Evolutionary conservation across 176 grass and related monocot species (phyloP).

Genomic region (Luzula sylvatica): DNA sequence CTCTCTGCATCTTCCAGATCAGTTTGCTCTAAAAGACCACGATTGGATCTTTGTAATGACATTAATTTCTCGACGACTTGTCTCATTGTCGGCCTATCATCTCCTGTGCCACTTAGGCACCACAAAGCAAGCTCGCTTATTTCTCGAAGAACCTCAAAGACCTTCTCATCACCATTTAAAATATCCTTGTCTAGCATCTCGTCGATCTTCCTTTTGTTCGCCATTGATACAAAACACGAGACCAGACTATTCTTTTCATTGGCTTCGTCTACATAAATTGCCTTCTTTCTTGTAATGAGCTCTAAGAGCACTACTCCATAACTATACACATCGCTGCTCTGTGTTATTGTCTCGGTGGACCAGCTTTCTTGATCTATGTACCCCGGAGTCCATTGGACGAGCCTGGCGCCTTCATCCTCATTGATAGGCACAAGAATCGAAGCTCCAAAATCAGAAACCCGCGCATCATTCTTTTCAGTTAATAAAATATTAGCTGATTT

Average conservation of each 20-base stretch:
- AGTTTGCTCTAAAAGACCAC: background rate
- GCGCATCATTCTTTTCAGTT: background rate
- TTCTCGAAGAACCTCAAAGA: background rate
- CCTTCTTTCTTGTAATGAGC: slow-evolving; percentile 13
- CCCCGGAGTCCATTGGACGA: background rate
- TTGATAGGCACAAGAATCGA: background rate
- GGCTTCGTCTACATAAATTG: background rate
- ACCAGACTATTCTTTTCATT: background rate
- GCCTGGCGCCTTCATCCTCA: background rate
- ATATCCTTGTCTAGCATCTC: slow-evolving; percentile 27
- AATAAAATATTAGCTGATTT: slow-evolving; percentile 10
- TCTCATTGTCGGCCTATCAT: slow-evolving; percentile 19
- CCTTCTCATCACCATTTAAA: background rate
- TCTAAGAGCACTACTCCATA: slow-evolving; percentile 15
- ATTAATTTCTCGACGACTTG: slow-evolving; percentile 3
- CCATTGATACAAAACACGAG: background rate
- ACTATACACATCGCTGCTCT: slow-evolving; percentile 8
- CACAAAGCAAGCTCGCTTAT: background rate
- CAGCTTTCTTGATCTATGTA: slow-evolving; percentile 9
- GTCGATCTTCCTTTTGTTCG: background rate
- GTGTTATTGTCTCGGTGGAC: slow-evolving; percentile 1
- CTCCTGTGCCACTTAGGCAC: slow-evolving; percentile 18
- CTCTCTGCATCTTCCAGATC: background rate
- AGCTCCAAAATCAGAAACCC: slow-evolving; percentile 11
- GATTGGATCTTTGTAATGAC: background rate